phyloP scores from a whole-genome alignment of 768 basidiomycete genomes.

The Crassisporium funariophilum region DNA sequence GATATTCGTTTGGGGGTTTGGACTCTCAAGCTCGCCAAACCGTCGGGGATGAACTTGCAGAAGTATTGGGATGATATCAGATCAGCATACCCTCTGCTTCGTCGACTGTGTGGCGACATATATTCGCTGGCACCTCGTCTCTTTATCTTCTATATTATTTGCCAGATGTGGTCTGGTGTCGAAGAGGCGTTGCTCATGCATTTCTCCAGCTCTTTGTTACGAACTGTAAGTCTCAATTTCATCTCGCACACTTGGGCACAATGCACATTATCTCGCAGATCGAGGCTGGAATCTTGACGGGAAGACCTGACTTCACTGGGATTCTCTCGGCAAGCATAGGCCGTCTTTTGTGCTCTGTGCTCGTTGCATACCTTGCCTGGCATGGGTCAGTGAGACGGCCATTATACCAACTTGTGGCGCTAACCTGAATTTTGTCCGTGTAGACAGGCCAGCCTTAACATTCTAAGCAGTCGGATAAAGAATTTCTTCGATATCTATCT shows the following conservation, averaged over 20 bases:
- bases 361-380: constrained; percentile 23
- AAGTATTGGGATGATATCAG: background rate
- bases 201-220: constrained; percentile 9
- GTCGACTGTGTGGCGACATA: background rate
- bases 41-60: background rate
- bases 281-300: constrained; percentile 20
- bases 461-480: constrained; percentile 18
- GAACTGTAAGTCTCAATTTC: too few species aligned
- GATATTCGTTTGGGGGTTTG: background rate
- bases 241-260: too few species aligned
- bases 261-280: too few species aligned
- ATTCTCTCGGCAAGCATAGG: constrained; percentile 19
- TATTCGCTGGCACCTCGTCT: constrained; percentile 1
- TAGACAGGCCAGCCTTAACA: constrained; percentile 11
- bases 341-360: constrained; percentile 17
- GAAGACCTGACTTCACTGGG: constrained; percentile 15
- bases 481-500: constrained; percentile 29
- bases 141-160: constrained; percentile 5
- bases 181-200: constrained; percentile 13
- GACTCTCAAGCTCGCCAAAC: background rate
- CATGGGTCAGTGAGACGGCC: constrained; percentile 18
- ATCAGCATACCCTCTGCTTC: background rate
- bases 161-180: constrained; percentile 9
- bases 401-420: background rate
- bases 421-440: background rate